Evolutionary conservation across 306 rosid genomes (phyloP), one percentile per base, ranked within the genome.

Genomic region (Morella rubra): DNA sequence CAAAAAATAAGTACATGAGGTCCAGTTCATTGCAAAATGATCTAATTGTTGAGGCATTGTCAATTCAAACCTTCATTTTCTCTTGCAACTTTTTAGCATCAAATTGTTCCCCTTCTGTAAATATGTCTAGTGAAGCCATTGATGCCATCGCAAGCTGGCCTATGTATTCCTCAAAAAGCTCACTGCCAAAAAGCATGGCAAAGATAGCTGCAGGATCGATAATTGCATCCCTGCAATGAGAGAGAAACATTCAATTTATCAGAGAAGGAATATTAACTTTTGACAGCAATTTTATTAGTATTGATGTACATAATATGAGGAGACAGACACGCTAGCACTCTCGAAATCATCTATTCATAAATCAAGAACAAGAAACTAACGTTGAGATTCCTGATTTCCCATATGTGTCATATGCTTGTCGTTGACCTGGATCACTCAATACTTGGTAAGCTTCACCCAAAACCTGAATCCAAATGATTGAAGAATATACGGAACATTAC

Each of bases 391-490:
- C 97, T 56, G 97, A 85, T 86, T 95, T 95, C 55, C 98, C 98
- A 68, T 77, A 68, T 56, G 87, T 89, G 86, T 95, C 98, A 58
- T 95, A 95, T 16, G 98, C 96, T 87, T 95, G 93, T 55, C 97
- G 87, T 87, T 95, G 98, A 69, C 81, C 5, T 73, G 90, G 93
- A 77, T 95, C 97, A 80, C 98, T 90, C 59, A 95, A 77, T 54
- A 95, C 98, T 81, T 95, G 98, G 90, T 95, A 95, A 79, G 98
- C 98, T 85, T 95, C 98, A 41, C 98, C 98, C 73, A 95, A 81
- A 69, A 89, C 97, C 98, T 95, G 86, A 89, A 84, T 69, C 73
- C 77, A 72, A 69, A 62, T 77, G 20, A 1, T 41, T 16, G 67
- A 76, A 55, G 59, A 54, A 73, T 54, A 65, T 55, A 50, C 4